A percentile compares a stretch with the other conserved stretches of the same genome.
Evolutionary conservation across 768 basidiomycete species (phyloP).

Genomic region (Termitomyces sp.): DNA sequence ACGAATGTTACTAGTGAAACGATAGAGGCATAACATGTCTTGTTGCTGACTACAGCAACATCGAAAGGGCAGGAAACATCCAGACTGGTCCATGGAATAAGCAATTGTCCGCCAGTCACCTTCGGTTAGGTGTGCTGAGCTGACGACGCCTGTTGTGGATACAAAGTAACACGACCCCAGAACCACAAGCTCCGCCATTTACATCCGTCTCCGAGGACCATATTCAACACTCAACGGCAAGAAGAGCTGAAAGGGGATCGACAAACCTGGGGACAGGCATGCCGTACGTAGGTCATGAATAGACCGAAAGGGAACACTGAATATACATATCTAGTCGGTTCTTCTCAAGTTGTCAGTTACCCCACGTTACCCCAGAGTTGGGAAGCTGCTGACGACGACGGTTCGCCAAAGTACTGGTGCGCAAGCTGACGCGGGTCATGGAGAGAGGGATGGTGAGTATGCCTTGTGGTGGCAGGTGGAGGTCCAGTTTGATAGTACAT

Average conservation of each 20-base stretch:
- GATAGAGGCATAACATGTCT: neutral
- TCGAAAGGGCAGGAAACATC: slow-evolving; percentile 2
- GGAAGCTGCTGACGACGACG: slow-evolving; percentile 18
- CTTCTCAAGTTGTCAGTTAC: slow-evolving; percentile 11
- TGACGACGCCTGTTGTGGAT: neutral
- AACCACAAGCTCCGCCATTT: slow-evolving; percentile 2
- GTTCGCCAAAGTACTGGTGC: slow-evolving; percentile 23
- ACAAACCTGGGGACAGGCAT: slow-evolving; percentile 1
- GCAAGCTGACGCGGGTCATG: slow-evolving; percentile 23
- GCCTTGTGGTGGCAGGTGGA: slow-evolving; percentile 7
- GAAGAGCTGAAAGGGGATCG: neutral
- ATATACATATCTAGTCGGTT: neutral
- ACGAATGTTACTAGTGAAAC: slow-evolving; percentile 1
- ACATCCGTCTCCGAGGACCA: neutral
- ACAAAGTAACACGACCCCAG: neutral
- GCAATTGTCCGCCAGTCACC: slow-evolving; percentile 1
- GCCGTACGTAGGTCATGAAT: slow-evolving; percentile 1
- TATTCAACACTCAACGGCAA: neutral
- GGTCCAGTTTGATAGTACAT: slow-evolving; percentile 18
- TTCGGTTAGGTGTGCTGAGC: neutral
- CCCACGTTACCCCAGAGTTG: slow-evolving; percentile 34
- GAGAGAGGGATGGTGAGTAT: slow-evolving; percentile 25
- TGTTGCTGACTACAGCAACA: slow-evolving; percentile 6
- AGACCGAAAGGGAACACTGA: neutral
- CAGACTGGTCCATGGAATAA: slow-evolving; percentile 4